phyloP scores from a whole-genome alignment of 257 asterid genomes.

The Cordia subcordata region DNA sequence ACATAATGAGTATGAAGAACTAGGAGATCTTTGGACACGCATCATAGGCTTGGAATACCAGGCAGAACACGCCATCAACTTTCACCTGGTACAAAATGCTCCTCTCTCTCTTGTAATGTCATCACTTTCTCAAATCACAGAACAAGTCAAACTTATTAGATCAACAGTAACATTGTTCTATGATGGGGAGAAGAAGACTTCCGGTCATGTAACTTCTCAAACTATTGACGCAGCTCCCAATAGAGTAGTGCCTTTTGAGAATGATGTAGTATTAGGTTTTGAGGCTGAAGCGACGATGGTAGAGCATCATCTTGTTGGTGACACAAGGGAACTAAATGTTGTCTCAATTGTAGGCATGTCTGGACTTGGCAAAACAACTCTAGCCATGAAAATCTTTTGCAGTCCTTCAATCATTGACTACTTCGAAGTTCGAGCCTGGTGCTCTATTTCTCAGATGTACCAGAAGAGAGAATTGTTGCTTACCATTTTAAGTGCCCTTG shows the following conservation, averaged over 20 bases:
- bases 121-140: background rate
- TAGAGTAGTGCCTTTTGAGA: background rate
- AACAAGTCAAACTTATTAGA: background rate
- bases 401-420: background rate
- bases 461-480: conserved; percentile 1
- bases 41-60: background rate
- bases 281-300: background rate
- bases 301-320: background rate
- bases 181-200: background rate
- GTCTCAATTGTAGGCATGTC: conserved; percentile 16
- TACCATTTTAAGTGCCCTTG: background rate
- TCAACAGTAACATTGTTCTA: background rate
- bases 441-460: conserved; percentile 3
- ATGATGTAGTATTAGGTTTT: background rate
- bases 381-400: background rate
- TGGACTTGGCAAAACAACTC: conserved; percentile 16
- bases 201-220: background rate
- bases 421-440: conserved; percentile 4
- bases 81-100: background rate
- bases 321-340: background rate
- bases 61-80: background rate
- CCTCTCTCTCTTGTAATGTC: background rate
- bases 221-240: background rate
- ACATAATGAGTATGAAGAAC: background rate
- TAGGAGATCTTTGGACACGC: background rate